phyloP scores from a whole-genome alignment of 2,329 filamentous ascomycete species.

The Fusarium mangiferae region DNA sequence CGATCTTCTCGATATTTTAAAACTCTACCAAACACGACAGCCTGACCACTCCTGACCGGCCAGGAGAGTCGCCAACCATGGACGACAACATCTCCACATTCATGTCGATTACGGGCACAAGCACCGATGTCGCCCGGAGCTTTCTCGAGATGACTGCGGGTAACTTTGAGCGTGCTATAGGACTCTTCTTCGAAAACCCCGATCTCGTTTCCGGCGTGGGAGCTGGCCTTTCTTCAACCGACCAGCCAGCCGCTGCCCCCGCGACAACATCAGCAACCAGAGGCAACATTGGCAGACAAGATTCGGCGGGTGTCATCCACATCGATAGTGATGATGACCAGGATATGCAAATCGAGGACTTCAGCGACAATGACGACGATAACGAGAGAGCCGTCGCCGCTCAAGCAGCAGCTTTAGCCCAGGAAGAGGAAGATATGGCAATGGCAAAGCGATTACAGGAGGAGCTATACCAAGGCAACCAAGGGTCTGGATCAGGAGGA shows the following conservation, averaged over 20 bases:
- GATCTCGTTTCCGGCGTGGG: constrained; percentile 65
- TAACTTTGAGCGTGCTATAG: constrained; percentile 85
- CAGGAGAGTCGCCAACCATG: constrained; percentile 57
- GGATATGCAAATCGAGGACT: constrained; percentile 52
- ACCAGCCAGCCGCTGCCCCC: constrained; percentile 1
- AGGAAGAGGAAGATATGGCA: constrained; percentile 88
- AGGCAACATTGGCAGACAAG: constrained; percentile 47
- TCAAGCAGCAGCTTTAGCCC: constrained; percentile 57
- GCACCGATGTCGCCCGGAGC: constrained; percentile 77
- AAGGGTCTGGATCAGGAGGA: constrained; percentile 48
- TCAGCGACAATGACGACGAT: constrained; percentile 52
- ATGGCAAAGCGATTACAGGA: constrained; percentile 93
- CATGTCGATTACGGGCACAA: constrained; percentile 81
- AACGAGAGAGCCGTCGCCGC: constrained; percentile 55
- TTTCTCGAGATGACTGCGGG: constrained; percentile 88
- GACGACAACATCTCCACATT: constrained; percentile 82
- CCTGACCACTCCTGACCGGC: not conserved
- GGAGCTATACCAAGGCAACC: constrained; percentile 77
- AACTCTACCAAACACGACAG: not conserved
- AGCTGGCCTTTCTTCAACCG: constrained; percentile 45
- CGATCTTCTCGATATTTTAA: not conserved
- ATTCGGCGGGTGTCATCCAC: constrained; percentile 64
- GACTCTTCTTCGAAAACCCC: constrained; percentile 90
- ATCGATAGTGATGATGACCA: constrained; percentile 61
- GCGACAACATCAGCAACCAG: constrained; percentile 44